Conservation (phyloP, 73 alveolate species). For the Loxodes magnus region DNA sequence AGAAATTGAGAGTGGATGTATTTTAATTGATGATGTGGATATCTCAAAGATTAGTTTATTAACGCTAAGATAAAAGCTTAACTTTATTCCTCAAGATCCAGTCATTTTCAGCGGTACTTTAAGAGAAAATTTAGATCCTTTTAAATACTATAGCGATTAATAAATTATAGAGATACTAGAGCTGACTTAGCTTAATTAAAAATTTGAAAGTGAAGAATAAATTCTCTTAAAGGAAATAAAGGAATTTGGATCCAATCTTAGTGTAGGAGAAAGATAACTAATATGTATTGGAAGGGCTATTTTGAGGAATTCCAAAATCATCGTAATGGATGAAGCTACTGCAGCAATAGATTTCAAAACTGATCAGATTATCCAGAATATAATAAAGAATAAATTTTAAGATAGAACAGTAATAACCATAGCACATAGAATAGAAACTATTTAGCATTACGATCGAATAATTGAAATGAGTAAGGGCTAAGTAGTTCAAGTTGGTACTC, state of each 20-base stretch:
- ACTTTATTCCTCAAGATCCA: conserved; percentile 70
- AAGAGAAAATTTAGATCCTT: conserved; percentile 79
- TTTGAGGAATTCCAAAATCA: conserved; percentile 36
- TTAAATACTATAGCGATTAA: conserved; percentile 28
- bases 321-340: conserved; percentile 88
- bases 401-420: conserved; percentile 56
- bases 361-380: conserved; percentile 53
- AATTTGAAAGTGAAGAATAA: conserved; percentile 21
- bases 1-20: background rate
- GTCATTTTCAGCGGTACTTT: conserved; percentile 67
- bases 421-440: conserved; percentile 69
- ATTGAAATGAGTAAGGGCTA: conserved; percentile 28
- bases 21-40: conserved; percentile 52
- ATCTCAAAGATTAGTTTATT: conserved; percentile 35
- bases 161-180: conserved; percentile 32
- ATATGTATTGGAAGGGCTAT: conserved; percentile 70
- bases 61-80: conserved; percentile 37
- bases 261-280: conserved; percentile 67
- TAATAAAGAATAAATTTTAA: conserved; percentile 30
- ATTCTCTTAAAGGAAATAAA: conserved; percentile 1
- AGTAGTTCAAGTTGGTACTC: background rate
- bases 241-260: conserved; percentile 27
- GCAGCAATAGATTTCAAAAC: conserved; percentile 73
- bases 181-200: conserved; percentile 45
- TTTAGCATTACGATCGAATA: conserved; percentile 42